phyloP scores from a whole-genome alignment of 108 stramenopile genomes.

The Parietichytrium sp. region DNA sequence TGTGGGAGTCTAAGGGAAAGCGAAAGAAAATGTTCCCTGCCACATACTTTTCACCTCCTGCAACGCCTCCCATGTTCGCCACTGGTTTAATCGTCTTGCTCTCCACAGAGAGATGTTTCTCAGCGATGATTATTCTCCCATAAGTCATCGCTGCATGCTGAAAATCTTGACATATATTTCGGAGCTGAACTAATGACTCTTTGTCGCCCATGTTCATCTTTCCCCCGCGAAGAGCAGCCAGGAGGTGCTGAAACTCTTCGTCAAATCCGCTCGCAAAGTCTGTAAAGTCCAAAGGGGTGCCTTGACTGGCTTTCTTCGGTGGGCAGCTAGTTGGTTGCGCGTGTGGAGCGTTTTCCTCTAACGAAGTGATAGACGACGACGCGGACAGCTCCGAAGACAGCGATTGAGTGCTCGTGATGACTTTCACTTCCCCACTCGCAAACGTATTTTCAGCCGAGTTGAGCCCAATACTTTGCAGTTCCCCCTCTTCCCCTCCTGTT shows the following conservation, averaged over 20 bases:
- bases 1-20: not conserved
- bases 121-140: conserved; percentile 13
- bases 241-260: conserved; percentile 25
- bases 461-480: no score
- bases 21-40: conserved; percentile 31
- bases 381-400: no score
- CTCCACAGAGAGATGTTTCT: conserved; percentile 15
- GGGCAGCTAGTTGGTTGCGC: no score
- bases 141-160: conserved; percentile 5
- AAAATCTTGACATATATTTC: not conserved
- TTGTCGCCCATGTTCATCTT: conserved; percentile 18
- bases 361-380: no score
- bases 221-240: not conserved
- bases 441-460: no score
- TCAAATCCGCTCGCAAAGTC: not conserved
- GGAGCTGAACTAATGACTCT: not conserved
- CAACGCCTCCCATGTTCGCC: not conserved
- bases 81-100: not conserved
- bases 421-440: no score
- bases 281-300: not conserved
- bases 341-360: no score
- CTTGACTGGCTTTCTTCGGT: not conserved
- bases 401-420: no score
- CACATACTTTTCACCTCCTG: conserved; percentile 30
- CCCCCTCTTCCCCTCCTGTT: no score